Evolutionary conservation across 2,329 filamentous ascomycete species (phyloP).

Genomic region (Alternaria gaisen): DNA sequence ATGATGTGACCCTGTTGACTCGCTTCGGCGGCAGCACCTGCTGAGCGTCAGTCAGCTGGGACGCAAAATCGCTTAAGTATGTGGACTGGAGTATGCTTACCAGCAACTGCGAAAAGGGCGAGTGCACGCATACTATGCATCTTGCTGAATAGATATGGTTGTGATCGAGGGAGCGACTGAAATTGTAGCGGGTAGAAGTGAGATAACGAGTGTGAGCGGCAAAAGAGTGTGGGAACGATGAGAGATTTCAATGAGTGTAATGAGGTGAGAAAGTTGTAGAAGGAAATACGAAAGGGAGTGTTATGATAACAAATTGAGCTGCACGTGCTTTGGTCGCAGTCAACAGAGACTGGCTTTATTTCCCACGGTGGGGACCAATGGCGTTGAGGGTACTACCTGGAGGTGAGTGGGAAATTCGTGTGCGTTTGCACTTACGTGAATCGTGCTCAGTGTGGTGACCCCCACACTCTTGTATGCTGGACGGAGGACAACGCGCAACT

Average conservation of each 20-base stretch:
- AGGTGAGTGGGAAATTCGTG: constrained; percentile 7
- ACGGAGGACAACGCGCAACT: constrained; percentile 3
- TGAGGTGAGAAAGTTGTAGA: constrained; percentile 5
- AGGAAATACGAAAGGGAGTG: background rate
- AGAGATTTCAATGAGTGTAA: constrained; percentile 9
- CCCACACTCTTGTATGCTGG: background rate
- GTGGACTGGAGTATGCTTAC: constrained; percentile 14
- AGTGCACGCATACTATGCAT: constrained; percentile 22
- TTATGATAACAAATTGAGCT: constrained; percentile 9
- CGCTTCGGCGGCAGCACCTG: constrained; percentile 19
- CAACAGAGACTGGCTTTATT: constrained; percentile 10
- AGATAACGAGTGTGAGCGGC: background rate
- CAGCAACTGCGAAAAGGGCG: constrained; percentile 16
- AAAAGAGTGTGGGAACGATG: constrained; percentile 3
- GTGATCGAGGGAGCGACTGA: background rate
- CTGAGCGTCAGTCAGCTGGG: constrained; percentile 7
- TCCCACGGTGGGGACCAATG: constrained; percentile 14
- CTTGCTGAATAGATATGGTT: constrained; percentile 1
- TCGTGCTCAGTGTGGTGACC: background rate
- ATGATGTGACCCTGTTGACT: constrained; percentile 12
- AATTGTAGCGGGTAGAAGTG: background rate
- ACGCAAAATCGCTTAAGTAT: background rate
- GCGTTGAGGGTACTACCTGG: background rate
- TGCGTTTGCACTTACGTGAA: constrained; percentile 20
- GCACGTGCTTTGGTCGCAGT: background rate